Conservation (phyloP, 169 alveolate genomes). For the Hammondia hammondi region DNA sequence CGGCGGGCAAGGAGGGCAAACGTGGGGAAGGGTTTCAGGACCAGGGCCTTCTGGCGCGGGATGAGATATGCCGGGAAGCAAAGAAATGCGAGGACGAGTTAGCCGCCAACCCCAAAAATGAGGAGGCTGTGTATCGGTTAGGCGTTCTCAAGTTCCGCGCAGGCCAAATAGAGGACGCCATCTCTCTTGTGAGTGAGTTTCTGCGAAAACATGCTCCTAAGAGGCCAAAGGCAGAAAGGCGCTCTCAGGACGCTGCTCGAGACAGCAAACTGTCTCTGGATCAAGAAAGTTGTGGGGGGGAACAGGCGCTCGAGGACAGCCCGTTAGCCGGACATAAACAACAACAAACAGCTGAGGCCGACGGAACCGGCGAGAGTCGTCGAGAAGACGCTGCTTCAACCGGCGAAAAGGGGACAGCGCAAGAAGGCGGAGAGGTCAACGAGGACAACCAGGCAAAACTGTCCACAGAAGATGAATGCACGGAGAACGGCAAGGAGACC, state of each 20-base stretch:
- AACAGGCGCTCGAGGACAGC: no score
- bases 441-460: neutral
- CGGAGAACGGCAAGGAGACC: neutral
- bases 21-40: neutral
- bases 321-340: no score
- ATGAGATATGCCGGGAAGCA: neutral
- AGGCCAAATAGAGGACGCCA: neutral
- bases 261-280: no score
- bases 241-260: no score
- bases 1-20: neutral
- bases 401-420: neutral
- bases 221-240: neutral
- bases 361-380: no score
- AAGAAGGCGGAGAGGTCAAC: neutral
- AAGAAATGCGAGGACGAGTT: slow-evolving; percentile 5
- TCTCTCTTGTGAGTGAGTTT: neutral
- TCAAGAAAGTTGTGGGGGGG: no score
- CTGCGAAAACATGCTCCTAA: neutral
- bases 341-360: no score
- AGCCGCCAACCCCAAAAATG: neutral
- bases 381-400: neutral
- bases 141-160: neutral
- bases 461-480: neutral
- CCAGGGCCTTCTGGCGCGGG: neutral
- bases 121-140: neutral